phyloP scores from a whole-genome alignment of 1,284 basidiomycete genomes.

The Exobasidium cylindrosporum region DNA sequence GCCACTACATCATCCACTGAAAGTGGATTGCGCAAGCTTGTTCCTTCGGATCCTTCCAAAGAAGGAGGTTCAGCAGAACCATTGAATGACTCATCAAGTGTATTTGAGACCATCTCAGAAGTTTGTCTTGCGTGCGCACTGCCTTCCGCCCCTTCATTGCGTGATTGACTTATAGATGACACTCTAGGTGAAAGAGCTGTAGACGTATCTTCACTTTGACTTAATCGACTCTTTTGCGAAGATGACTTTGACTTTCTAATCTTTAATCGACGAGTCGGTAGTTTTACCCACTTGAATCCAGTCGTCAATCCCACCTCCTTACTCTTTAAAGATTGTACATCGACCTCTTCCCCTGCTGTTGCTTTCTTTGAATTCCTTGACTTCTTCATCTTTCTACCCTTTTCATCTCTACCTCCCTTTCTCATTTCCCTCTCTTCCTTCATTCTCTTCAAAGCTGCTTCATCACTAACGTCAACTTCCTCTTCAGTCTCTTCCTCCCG shows the following conservation, averaged over 20 bases:
- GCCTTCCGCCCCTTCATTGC: neutral
- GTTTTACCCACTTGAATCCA: slow-evolving; percentile 16
- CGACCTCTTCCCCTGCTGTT: slow-evolving; percentile 10
- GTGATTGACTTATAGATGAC: neutral
- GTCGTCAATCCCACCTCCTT: slow-evolving; percentile 2
- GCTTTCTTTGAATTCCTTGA: neutral
- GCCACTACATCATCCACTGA: neutral
- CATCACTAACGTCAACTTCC: slow-evolving; percentile 33
- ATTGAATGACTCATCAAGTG: neutral
- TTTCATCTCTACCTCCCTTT: slow-evolving; percentile 7
- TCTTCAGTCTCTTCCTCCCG: slow-evolving; percentile 19
- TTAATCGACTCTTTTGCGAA: slow-evolving; percentile 21
- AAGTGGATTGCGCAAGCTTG: neutral
- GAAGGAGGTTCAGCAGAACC: neutral
- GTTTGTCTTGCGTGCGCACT: neutral
- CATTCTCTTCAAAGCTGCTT: slow-evolving; percentile 24
- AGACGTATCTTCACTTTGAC: neutral
- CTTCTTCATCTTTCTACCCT: slow-evolving; percentile 13
- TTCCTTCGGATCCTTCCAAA: neutral
- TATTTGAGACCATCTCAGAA: neutral
- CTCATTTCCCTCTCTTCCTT: slow-evolving; percentile 26
- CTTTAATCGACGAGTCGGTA: slow-evolving; percentile 11
- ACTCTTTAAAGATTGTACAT: neutral
- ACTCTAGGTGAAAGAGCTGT: neutral
- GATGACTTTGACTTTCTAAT: slow-evolving; percentile 22